A percentile compares a stretch with the other conserved stretches of the same genome.
Conservation (phyloP, 2,329 filamentous ascomycete genomes). For the Periconia digitata region DNA sequence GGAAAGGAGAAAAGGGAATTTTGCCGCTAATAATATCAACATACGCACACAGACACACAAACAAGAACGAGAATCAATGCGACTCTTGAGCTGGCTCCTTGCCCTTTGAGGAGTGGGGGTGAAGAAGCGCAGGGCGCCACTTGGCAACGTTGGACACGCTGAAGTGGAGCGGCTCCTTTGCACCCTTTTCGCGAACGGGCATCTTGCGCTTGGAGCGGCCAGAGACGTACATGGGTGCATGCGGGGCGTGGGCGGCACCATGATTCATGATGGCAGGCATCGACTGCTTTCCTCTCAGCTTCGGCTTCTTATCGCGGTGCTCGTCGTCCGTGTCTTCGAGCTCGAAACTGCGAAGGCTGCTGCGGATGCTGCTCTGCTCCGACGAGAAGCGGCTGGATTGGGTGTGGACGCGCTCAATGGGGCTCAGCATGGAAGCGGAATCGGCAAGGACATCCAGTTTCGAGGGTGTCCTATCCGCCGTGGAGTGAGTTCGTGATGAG, state of each 20-base stretch:
- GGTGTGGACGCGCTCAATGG: conserved; percentile 33
- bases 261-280: conserved; percentile 32
- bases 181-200: conserved; percentile 40
- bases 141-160: conserved; percentile 40
- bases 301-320: conserved; percentile 45
- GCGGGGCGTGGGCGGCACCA: conserved; percentile 17
- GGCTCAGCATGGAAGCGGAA: conserved; percentile 39
- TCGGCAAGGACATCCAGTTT: conserved; percentile 42
- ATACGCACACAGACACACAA: conserved; percentile 7
- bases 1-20: too few species aligned
- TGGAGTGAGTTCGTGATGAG: conserved; percentile 44
- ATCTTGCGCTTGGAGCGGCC: conserved; percentile 47
- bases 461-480: conserved; percentile 40
- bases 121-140: conserved; percentile 35
- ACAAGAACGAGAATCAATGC: conserved; percentile 3
- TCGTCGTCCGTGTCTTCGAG: conserved; percentile 41
- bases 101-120: conserved; percentile 39
- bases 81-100: conserved; percentile 30
- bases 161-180: conserved; percentile 43
- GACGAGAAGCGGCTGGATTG: conserved; percentile 29
- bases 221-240: conserved; percentile 42
- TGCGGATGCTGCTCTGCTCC: conserved; percentile 35
- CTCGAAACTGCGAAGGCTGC: conserved; percentile 32
- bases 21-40: too few species aligned
- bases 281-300: conserved; percentile 40